Base-by-base conservation (phyloP, 257 asterid species). In the Phtheirospermum japonicum region DNA sequence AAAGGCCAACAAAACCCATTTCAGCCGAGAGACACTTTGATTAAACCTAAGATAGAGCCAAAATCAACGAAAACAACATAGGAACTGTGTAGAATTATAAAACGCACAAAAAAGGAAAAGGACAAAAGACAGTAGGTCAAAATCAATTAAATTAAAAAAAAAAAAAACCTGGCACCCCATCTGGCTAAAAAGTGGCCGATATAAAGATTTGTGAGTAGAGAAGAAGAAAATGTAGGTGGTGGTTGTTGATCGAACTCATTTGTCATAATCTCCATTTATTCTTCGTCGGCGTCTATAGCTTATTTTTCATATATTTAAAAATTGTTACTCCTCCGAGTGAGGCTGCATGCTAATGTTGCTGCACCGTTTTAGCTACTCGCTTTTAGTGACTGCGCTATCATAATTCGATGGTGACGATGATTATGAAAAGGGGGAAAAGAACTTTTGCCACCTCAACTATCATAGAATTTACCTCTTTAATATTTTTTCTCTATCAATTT, bases 161-260 rank as follows among this genome's bases (percentile, higher is more conserved):
- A 61, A 85, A 91, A 7, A 66, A 62, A 91, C 97, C 97, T 92
- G 88, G 97, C 93, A 70, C 95, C 81, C 98, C 98, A 92, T 92
- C 98, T 80, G 75, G 98, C 86, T 59, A 89, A 79, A 68, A 89
- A 89, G 76, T 92, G 98, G 52, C 95, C 98, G 52, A 74, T 55
- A 66, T 92, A 92, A 4, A 92, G 83, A 76, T 77, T 67, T 16
- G 70, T 9, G 50, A 90, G 80, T 5, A 81, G 85, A 70, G 80
- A 69, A 57, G 81, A 66, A 43, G 86, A 77, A 48, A 55, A 33
- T 14, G 71, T 57, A 51, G 67, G 71, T 18, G 73, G 72, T 30
- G 61, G 65, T 46, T 64, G 79, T 48, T 68, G 68, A 33, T 30
- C 26, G 30, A 75, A 43, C 56, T 68, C 79, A 46, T 72, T 71